Evolutionary conservation across 106 monocot genomes (phyloP), one percentile per base, ranked within the genome.

Genomic region (Xerophyta viscosa): DNA sequence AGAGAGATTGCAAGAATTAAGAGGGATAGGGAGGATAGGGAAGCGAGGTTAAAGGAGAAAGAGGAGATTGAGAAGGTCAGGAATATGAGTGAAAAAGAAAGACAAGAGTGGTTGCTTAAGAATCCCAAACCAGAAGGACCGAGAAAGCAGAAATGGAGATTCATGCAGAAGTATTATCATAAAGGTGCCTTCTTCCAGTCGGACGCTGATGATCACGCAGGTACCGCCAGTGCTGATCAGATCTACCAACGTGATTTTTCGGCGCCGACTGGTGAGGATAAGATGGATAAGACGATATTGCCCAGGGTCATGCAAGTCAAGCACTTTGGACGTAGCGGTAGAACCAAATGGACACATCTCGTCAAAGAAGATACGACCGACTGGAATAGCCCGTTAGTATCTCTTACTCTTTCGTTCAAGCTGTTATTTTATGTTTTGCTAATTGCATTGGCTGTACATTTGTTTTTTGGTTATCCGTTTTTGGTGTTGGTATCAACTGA

Each of bases 231-330:
- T 18, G 12, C 68, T n/a, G 93, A 75, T 60, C 58, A 71, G 1
- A 96, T 96, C 14, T 96, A 59, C 64, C 37, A 6, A 0, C 74
- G 88, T n/a, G 94, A 96, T 44, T 96, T 76, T 78, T 96, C 94
- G 1, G 70, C 66, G 6, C 81, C 94, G 1, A 96, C 94, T 0
- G 94, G 94, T 11, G 94, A 96, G 62, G 94, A 96, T 77, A 96
- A 71, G 60, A 81, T 96, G 88, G 88, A 96, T 50, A 96, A 88
- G 60, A 81, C 76, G 7, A 96, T 88, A 41, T 53, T 96, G 66
- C 94, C 94, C 1, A 96, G 84, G 71, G 94, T 96, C 27, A 96
- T 96, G 94, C 94, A 96, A 70, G 94, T 96, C 52, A 85, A 96
- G 64, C 88, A 84, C 65, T 96, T 96, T 31, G 94, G 88, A 10